Evolutionary conservation across 495 filamentous ascomycete genomes (phyloP), one percentile per base, ranked within the genome.

Genomic region (Tuber magnatum): DNA sequence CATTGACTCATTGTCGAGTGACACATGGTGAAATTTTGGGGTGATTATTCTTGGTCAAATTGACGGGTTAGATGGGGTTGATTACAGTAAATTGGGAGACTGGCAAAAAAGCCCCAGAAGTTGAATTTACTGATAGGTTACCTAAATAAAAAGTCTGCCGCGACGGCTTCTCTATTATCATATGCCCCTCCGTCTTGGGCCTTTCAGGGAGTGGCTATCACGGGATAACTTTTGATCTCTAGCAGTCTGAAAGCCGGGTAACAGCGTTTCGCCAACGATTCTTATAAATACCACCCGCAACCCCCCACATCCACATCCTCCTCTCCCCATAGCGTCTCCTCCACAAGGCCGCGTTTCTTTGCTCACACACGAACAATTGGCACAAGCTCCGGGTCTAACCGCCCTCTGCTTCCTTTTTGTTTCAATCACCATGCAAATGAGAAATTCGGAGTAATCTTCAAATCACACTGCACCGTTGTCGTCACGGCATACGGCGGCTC

Each of bases 391-490:
- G 80, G 56, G 56, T 35, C 35, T 35, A 35, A 35, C 84, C 83
- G 83, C 75, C 74, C 80, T 69, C 71, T 73, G 72, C 81, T 76
- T 65, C 71, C 74, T 79, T 77, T 73, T 74, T 82, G 84, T 83
- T 85, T 83, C 80, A 74, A 76, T 72, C 77, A 76, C 77, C 83
- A 83, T 87, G 94, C 94, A 97, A 95, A 95, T 97, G 94, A 96
- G 94, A 97, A 97, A 97, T 97, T 97, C 94, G 94, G 94, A 97
- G 94, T 92, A 97, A 90, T 94, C 94, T 96, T 94, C 92, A 93
- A 84, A 73, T 74, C 79, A 83, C 78, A 83, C 78, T 80, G 83
- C 81, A 84, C 83, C 81, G 84, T 87, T 84, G 86, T 85, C 85
- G 83, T 83, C 80, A 76, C 68, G 76, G 40, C 81, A 76, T 78